Evolutionary conservation across 108 stramenopile species (phyloP), one percentile per base, ranked within the genome.

Genomic region (Cyclotella atomus): DNA sequence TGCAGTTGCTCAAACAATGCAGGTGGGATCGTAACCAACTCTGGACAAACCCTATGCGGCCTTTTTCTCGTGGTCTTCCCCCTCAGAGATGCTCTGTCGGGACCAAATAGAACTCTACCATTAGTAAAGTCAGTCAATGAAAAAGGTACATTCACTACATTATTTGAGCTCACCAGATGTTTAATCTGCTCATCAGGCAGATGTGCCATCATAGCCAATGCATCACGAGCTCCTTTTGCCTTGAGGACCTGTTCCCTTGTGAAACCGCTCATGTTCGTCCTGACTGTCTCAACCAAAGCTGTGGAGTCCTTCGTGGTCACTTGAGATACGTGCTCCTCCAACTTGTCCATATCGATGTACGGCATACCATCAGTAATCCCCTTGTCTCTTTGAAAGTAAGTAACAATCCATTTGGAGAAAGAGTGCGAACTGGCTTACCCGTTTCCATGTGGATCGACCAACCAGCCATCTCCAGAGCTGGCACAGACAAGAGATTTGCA

Each of bases 91-190:
- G 33, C 38, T 16, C 21, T 47, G 15, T 73, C 45, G 1, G 74
- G 79, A 38, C 79, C 73, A 57, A 70, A 81, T 9, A 81, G 52
- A 17, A 19, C 10, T 2, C 27, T 44, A 2, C 67, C 74, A 34
- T 73, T 69, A 25, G 47, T 38, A 2, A 65, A 6, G 30, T 70
- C 70, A 20, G 19, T 17, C 15, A 9, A 12, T 7, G 7, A 9
- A 12, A 41, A 41, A 41, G 38, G 38, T 12, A 7, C 7, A 12
- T 75, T 50, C 46, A 72, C 21, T 14, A 71, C 20, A 20, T 12
- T 5, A 24, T 20, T 44, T 17, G 21, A 0, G 27, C 59, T 43
- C 24, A 68, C 68, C 59, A 69, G 32, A 28, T 38, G 55, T 0
- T 60, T 68, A 28, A 71, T 45, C 0, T 50, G 28, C 5, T 8